Conservation (phyloP, 768 basidiomycete species). For the Leccinum longicurvipes region DNA sequence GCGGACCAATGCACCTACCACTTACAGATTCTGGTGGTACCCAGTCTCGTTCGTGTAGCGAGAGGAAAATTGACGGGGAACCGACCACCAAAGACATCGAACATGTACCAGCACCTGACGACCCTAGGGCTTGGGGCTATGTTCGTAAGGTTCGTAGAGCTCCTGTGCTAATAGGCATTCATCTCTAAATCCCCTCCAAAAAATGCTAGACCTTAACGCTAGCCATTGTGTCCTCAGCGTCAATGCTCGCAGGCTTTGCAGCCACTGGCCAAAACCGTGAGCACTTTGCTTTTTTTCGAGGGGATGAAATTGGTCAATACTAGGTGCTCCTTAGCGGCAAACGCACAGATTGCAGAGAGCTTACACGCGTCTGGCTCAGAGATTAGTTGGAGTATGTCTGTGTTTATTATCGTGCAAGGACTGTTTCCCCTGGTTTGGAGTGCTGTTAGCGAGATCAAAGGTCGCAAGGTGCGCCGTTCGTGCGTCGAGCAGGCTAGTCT, state of each 20-base stretch:
- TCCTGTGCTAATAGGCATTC: too few relatives aligned
- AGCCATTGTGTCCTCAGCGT: constrained; percentile 27
- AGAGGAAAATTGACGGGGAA: neutral
- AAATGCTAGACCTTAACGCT: constrained; percentile 22
- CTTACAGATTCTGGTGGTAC: neutral
- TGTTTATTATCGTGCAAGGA: constrained; percentile 74
- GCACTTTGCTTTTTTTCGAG: neutral
- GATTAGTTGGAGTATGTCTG: constrained; percentile 65
- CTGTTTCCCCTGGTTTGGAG: constrained; percentile 65
- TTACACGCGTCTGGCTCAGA: constrained; percentile 58
- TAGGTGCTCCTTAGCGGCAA: constrained; percentile 48
- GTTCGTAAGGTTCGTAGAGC: constrained; percentile 46
- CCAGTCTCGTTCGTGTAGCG: neutral
- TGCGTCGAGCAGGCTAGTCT: neutral
- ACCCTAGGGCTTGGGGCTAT: constrained; percentile 58
- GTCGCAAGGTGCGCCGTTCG: constrained; percentile 51
- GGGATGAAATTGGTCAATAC: neutral
- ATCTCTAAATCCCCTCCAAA: neutral
- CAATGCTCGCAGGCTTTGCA: constrained; percentile 27
- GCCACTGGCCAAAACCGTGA: constrained; percentile 29
- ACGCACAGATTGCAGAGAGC: constrained; percentile 57
- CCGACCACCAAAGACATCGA: constrained; percentile 30
- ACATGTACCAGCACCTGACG: constrained; percentile 46
- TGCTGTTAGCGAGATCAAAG: constrained; percentile 71
- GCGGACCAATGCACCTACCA: neutral